Conservation (phyloP, 1,139 yeast genomes). For the Lizanozyma gosingica region DNA sequence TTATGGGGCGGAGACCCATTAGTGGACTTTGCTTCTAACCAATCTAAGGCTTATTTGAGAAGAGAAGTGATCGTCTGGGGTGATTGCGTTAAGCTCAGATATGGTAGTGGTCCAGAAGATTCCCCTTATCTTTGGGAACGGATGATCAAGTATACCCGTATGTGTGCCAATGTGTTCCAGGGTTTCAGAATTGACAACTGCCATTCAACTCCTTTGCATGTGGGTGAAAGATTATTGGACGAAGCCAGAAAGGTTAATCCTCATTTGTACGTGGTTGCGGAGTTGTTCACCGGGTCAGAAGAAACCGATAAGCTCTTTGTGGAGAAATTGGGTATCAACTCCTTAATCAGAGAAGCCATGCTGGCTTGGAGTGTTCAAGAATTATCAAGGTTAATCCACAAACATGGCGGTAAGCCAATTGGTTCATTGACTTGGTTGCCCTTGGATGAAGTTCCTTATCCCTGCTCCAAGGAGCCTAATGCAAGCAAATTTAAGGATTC, state of each 20-base stretch:
- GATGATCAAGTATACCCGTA: slow-evolving; percentile 69
- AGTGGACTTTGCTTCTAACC: slow-evolving; percentile 79
- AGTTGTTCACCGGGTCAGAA: slow-evolving; percentile 87
- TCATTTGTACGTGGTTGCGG: slow-evolving; percentile 87
- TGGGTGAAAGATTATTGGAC: slow-evolving; percentile 82
- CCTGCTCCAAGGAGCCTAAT: slow-evolving; percentile 38
- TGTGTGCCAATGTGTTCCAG: slow-evolving; percentile 68
- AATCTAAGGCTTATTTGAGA: slow-evolving; percentile 74
- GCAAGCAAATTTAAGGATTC: slow-evolving; percentile 28
- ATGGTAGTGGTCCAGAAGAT: slow-evolving; percentile 68
- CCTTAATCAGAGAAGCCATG: slow-evolving; percentile 93
- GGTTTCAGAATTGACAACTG: slow-evolving; percentile 94
- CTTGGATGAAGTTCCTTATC: slow-evolving; percentile 61
- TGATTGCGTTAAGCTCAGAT: slow-evolving; percentile 88
- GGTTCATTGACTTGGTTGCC: slow-evolving; percentile 82
- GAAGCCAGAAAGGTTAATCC: slow-evolving; percentile 82
- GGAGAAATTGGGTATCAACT: slow-evolving; percentile 80
- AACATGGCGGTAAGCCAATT: slow-evolving; percentile 92
- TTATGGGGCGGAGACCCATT: slow-evolving; percentile 96
- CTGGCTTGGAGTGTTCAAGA: slow-evolving; percentile 89
- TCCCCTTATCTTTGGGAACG: slow-evolving; percentile 86
- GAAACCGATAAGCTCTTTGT: slow-evolving; percentile 84
- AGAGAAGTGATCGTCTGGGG: slow-evolving; percentile 98
- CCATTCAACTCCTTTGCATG: slow-evolving; percentile 93
- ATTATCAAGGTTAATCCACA: slow-evolving; percentile 76